These are phyloP conservation scores for Gossypium stocksii DNA, from an alignment of 345 rosid genomes.

Conservation along the genomic window DNA sequence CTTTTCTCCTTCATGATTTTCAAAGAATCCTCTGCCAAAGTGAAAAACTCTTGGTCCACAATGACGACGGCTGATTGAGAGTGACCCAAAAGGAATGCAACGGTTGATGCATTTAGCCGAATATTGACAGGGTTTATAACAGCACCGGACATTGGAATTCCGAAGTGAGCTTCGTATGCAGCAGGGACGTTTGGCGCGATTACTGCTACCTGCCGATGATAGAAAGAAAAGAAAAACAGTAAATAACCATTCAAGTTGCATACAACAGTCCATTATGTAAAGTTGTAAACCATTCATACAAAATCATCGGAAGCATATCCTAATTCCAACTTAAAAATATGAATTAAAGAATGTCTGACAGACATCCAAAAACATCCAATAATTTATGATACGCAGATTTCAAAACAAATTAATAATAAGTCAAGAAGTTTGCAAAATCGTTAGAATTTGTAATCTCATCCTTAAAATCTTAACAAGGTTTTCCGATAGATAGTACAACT, in stretches of 20 bases:
- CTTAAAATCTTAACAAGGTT: neutral
- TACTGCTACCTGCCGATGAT: slow-evolving; percentile 59
- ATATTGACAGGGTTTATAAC: slow-evolving; percentile 70
- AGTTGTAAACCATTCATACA: neutral
- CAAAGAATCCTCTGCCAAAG: slow-evolving; percentile 70
- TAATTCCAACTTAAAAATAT: neutral
- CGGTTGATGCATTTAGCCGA: slow-evolving; percentile 66
- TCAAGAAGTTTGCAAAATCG: neutral
- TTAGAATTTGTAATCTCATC: neutral
- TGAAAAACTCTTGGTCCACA: slow-evolving; percentile 84
- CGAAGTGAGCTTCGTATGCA: slow-evolving; percentile 82
- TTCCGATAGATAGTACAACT: neutral
- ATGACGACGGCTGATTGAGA: slow-evolving; percentile 59
- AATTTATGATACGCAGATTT: neutral
- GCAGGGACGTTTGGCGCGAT: slow-evolving; percentile 96
- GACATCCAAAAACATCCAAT: neutral
- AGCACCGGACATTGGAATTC: slow-evolving; percentile 94
- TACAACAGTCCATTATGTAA: neutral
- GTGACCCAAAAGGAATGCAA: slow-evolving; percentile 79
- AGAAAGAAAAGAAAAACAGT: neutral
- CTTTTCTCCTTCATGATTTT: slow-evolving; percentile 44
- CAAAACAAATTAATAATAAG: neutral
- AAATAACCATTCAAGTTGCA: neutral
- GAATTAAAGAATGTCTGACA: neutral
- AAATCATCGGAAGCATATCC: neutral